Base-by-base conservation (phyloP, 176 grass and related monocot genomes). In the Oryza rufipogon region DNA sequence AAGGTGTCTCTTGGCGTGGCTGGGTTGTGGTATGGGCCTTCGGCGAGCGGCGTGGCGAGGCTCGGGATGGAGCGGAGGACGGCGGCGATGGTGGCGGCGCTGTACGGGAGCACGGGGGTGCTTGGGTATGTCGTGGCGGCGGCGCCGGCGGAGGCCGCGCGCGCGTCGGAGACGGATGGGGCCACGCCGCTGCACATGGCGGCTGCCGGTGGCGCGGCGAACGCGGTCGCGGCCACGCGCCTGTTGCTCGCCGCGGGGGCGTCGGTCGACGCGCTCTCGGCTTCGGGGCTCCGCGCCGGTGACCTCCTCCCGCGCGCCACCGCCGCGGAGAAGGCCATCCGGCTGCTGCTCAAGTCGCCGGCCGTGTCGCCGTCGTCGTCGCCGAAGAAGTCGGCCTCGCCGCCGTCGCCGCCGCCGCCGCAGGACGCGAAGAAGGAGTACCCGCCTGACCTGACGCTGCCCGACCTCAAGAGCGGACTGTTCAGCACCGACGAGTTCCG, bases 401-500 rank as follows among this genome's bases (percentile, higher is more conserved):
- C 83, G 8, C 9, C 87, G 11, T 3, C 54, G 1, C 9, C 87
- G 11, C 14, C 54, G 1, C 17, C 34, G 2, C 36, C 66, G 11
- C 51, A 77, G 3, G 92, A 94, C 30, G 68, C 79, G 4, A 83
- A 81, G 78, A 98, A 98, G 83, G 96, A 98, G 82, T 98, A 98
- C 83, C 96, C 96, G 13, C 87, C 91, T 14, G 96, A 98, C 82
- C 89, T 95, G 0, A 95, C 96, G 3, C 84, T 98, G 1, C 96
- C 96, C 0, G 93, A 98, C 88, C 92, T 98, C 63, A 98, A 98
- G 82, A 98, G 90, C 32, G 93, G 93, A 0, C 90, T 98, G 1
- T 98, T 95, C 73, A 88, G 86, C 80, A 93, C 96, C 32, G 96
- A 98, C 61, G 96, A 98, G 58, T 98, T 98, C 80, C 91, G 96